Percentiles rank a stretch among this genome's conserved stretches.
Conservation (phyloP, 225 moss, liverwort and hornwort species). For the Polytrichum commune region DNA sequence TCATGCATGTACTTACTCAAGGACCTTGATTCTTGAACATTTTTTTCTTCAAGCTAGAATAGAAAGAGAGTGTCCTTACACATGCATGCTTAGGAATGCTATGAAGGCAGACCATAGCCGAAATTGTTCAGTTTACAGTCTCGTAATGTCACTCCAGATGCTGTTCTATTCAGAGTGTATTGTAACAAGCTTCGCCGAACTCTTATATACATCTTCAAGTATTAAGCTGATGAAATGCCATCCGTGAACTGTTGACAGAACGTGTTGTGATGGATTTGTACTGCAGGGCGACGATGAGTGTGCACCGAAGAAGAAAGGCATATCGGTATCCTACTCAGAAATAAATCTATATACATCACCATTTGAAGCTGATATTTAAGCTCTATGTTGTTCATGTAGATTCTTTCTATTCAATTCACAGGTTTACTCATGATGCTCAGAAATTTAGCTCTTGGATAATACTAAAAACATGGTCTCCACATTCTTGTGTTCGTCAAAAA, state of each 20-base stretch:
- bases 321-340: conserved; percentile 18
- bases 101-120: no score
- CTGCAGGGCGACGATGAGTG: conserved; percentile 22
- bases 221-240: no score
- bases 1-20: no score
- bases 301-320: conserved; percentile 17
- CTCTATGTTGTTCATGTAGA: not conserved
- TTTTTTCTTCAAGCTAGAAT: no score
- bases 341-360: not conserved
- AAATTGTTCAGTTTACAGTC: no score
- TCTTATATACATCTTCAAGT: no score
- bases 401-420: not conserved
- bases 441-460: not conserved
- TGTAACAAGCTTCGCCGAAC: no score
- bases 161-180: not conserved
- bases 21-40: no score
- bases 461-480: not conserved
- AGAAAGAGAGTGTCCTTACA: no score
- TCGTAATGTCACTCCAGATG: no score
- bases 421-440: not conserved
- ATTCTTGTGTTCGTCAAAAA: not conserved
- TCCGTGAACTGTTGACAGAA: no score
- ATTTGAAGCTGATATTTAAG: not conserved
- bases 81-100: no score
- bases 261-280: not conserved